Evolutionary conservation across 768 basidiomycete species (phyloP).

Genomic region (Termitomyces sp.): DNA sequence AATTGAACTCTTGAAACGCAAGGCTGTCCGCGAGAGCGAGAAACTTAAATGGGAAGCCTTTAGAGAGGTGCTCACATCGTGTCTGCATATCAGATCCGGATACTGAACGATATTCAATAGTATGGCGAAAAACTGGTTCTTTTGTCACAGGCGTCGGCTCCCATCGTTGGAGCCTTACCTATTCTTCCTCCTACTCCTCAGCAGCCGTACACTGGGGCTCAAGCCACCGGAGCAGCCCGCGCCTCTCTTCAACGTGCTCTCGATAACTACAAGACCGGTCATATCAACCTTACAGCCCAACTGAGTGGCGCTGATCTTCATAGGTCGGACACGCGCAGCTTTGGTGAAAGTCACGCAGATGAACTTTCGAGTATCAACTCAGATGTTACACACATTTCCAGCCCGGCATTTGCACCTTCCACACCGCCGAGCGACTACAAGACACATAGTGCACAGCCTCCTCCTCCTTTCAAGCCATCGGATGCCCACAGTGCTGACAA

Average conservation of each 20-base stretch:
- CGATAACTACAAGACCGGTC: slow-evolving; percentile 74
- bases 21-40: slow-evolving; percentile 75
- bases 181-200: slow-evolving; percentile 56
- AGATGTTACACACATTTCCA: slow-evolving; percentile 18
- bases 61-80: slow-evolving; percentile 52
- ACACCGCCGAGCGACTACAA: slow-evolving; percentile 37
- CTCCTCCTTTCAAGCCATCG: slow-evolving; percentile 15
- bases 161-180: slow-evolving; percentile 62
- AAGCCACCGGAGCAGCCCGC: slow-evolving; percentile 65
- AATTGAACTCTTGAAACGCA: slow-evolving; percentile 68
- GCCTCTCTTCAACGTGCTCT: slow-evolving; percentile 76
- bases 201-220: slow-evolving; percentile 58
- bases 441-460: slow-evolving; percentile 13
- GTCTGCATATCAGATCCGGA: background rate
- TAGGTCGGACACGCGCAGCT: slow-evolving; percentile 74
- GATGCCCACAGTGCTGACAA: slow-evolving; percentile 17
- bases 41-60: slow-evolving; percentile 77
- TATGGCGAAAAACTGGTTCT: slow-evolving; percentile 80
- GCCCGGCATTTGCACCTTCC: slow-evolving; percentile 32
- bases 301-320: slow-evolving; percentile 51
- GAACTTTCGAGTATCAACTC: slow-evolving; percentile 62
- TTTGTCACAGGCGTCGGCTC: slow-evolving; percentile 65
- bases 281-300: slow-evolving; percentile 49
- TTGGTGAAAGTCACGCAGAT: slow-evolving; percentile 78
- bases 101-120: slow-evolving; percentile 31